Base-by-base conservation (phyloP, 352 stramenopile genomes). In the Pythium biforme region DNA sequence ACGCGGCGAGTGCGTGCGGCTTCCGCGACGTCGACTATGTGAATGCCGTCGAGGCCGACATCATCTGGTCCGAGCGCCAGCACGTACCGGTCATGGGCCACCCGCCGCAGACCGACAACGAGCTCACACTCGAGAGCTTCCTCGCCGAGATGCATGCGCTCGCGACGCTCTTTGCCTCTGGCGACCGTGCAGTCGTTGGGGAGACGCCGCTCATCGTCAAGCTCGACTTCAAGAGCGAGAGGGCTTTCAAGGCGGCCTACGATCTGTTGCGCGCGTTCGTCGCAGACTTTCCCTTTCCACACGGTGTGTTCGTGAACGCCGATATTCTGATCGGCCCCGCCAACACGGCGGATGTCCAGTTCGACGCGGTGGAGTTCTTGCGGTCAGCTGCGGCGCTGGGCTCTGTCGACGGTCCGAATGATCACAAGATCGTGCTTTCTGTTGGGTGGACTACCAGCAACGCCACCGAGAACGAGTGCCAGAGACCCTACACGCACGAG, bases 361-460 rank as follows among this genome's bases (percentile, higher is more conserved):
- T 89, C 61, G 63, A 85, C 10, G 77, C 77, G 0, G 25, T 23
- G 10, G 72, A 59, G 40, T 91, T 91, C 40, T 70, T 91, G 29
- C 40, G 72, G 14, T 45, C 70, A 12, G 76, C 79, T 0, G 56
- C 69, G 45, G 70, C 73, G 10, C 62, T 91, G 4, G 66, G 69
- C 0, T 68, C 43, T 0, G 51, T 45, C 4, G 67, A 82, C 22
- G 67, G 65, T 0, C 53, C 62, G 27, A 74, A 88, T 50, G 51
- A 71, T 5, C 60, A 87, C 52, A 91, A 89, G 69, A 67, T 89
- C 37, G 82, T 91, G 48, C 70, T 91, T 5, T 91, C 82, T 1
- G 73, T 91, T 0, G 82, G 82, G 2, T 91, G 82, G 82, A 91
- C 82, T 1, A 89, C 79, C 1, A 76, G 72, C 22, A 89, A 88